These are phyloP conservation scores for Globisporangium recalcitrans DNA, from an alignment of 352 stramenopile genomes.

Conservation along the genomic window DNA sequence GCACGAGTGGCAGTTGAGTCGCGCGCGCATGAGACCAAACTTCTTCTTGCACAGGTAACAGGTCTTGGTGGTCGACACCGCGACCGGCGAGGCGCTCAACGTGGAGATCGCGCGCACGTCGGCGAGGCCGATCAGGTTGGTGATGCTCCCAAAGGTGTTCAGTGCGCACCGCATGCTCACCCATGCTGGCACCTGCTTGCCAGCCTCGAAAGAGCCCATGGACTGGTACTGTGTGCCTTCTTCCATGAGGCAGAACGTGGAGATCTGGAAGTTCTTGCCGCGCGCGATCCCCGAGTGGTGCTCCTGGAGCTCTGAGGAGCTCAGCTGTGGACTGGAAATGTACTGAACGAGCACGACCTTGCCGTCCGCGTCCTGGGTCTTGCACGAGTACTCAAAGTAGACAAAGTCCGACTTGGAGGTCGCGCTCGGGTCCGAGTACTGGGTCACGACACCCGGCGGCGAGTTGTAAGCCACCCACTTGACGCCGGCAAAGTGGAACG, in stretches of 20 bases:
- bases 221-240: constrained; percentile 14
- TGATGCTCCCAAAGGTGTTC: constrained; percentile 4
- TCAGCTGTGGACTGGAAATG: constrained; percentile 9
- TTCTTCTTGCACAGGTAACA: constrained; percentile 18
- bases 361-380: constrained; percentile 6
- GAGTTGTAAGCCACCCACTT: constrained; percentile 29
- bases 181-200: constrained; percentile 7
- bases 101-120: constrained; percentile 9
- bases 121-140: constrained; percentile 9
- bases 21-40: constrained; percentile 12
- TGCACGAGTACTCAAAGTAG: constrained; percentile 18
- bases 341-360: constrained; percentile 14
- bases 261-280: constrained; percentile 2
- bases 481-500: constrained; percentile 54
- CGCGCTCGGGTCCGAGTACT: constrained; percentile 4
- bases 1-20: constrained; percentile 12
- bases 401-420: constrained; percentile 9
- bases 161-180: constrained; percentile 7
- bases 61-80: not conserved
- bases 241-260: constrained; percentile 4
- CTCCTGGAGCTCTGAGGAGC: constrained; percentile 3
- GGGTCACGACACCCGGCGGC: constrained; percentile 1
- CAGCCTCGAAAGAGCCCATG: constrained; percentile 4
- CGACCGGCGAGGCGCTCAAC: not conserved
- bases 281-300: constrained; percentile 1